A percentile compares a stretch with the other conserved stretches of the same genome.
phyloP scores from a whole-genome alignment of 2,329 filamentous ascomycete species.

The Neospermospora avenae region DNA sequence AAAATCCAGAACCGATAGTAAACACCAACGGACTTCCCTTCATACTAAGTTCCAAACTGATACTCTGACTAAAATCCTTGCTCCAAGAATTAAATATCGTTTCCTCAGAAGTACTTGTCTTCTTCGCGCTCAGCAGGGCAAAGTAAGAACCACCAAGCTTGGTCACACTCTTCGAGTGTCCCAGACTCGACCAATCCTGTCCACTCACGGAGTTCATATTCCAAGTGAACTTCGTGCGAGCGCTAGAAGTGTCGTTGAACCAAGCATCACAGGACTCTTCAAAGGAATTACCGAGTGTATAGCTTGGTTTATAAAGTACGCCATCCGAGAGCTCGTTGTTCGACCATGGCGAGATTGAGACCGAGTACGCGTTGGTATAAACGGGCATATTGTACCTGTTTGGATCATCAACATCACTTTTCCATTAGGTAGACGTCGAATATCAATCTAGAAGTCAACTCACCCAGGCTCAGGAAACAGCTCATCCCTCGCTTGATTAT shows the following conservation, averaged over 20 bases:
- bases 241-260: slow-evolving; percentile 11
- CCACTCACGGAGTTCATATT: slow-evolving; percentile 13
- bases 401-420: neutral
- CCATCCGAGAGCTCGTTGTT: slow-evolving; percentile 9
- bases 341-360: slow-evolving; percentile 5
- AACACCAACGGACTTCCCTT: neutral
- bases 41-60: neutral
- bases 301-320: slow-evolving; percentile 11
- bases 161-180: neutral
- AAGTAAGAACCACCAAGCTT: neutral
- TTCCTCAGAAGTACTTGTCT: neutral
- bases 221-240: slow-evolving; percentile 8
- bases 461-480: neutral
- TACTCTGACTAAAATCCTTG: neutral
- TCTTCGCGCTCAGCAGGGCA: neutral
- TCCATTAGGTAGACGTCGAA: neutral
- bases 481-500: slow-evolving; percentile 10
- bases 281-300: slow-evolving; percentile 8
- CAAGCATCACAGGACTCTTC: slow-evolving; percentile 12
- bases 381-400: slow-evolving; percentile 15
- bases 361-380: slow-evolving; percentile 6
- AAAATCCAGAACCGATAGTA: neutral
- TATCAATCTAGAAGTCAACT: neutral
- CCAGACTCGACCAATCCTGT: slow-evolving; percentile 11
- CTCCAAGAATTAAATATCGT: neutral